phyloP scores from a whole-genome alignment of 768 basidiomycete genomes.

The Rhodocollybia butyracea region DNA sequence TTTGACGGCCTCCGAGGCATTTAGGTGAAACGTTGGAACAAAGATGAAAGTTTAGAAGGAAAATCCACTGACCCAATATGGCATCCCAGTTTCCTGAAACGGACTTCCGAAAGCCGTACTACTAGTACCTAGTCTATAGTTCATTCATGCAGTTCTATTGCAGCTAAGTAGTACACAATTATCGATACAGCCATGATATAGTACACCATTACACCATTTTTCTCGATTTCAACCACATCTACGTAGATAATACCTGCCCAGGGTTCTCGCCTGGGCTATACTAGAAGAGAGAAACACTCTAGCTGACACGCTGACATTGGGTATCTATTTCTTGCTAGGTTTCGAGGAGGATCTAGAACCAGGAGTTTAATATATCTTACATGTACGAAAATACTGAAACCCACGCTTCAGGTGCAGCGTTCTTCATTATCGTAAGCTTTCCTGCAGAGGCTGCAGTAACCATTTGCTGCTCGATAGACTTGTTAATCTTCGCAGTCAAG shows the following conservation, averaged over 20 bases:
- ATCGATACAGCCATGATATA: too few relatives aligned
- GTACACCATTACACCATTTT: too few relatives aligned
- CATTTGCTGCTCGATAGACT: slow-evolving; percentile 90
- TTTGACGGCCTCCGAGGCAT: slow-evolving; percentile 51
- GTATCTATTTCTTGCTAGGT: background rate
- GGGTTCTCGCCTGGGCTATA: too few relatives aligned
- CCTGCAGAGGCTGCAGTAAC: slow-evolving; percentile 85
- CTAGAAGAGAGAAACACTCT: too few relatives aligned
- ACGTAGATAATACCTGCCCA: too few relatives aligned
- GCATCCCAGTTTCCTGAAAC: background rate
- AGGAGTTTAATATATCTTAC: background rate
- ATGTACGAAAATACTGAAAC: background rate
- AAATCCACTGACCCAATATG: background rate
- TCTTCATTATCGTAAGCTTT: slow-evolving; percentile 91
- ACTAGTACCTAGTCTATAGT: too few relatives aligned
- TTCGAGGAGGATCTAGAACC: background rate
- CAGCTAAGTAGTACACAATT: too few relatives aligned
- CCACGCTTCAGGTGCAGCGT: slow-evolving; percentile 37
- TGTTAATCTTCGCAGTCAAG: slow-evolving; percentile 87
- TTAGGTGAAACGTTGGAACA: too few relatives aligned
- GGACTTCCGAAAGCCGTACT: too few relatives aligned
- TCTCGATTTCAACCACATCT: too few relatives aligned
- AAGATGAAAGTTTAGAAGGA: background rate
- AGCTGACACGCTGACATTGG: too few relatives aligned
- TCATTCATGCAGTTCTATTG: too few relatives aligned